A percentile compares a stretch with the other conserved stretches of the same genome.
phyloP scores from a whole-genome alignment of 345 rosid genomes.

The Turritis glabra region DNA sequence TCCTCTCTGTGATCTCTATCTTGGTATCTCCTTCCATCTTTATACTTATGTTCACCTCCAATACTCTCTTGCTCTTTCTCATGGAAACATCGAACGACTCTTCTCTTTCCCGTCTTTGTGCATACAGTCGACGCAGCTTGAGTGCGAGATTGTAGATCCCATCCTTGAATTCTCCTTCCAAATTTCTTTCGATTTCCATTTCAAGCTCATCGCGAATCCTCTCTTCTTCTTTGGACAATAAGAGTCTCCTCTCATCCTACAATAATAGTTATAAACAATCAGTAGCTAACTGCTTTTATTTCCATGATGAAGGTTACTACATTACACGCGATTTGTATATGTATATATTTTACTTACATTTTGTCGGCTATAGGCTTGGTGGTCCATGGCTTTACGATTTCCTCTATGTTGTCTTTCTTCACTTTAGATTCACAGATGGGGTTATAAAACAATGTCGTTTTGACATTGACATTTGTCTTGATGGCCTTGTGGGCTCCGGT shows the following conservation, averaged over 20 bases:
- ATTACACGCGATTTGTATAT: constrained; percentile 3
- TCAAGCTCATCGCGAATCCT: constrained; percentile 74
- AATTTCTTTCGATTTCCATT: constrained; percentile 58
- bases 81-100: constrained; percentile 15
- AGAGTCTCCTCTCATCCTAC: constrained; percentile 26
- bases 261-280: not conserved
- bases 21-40: constrained; percentile 69
- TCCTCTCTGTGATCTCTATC: constrained; percentile 64
- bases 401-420: not conserved
- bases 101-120: constrained; percentile 53
- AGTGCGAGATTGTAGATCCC: constrained; percentile 67
- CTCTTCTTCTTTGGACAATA: constrained; percentile 51
- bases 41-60: constrained; percentile 64
- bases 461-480: constrained; percentile 27
- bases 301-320: not conserved
- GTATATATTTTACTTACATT: constrained; percentile 17
- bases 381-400: constrained; percentile 31
- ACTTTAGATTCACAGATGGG: constrained; percentile 1
- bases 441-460: constrained; percentile 21
- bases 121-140: constrained; percentile 67
- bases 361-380: constrained; percentile 7
- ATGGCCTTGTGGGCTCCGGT: constrained; percentile 27
- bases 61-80: constrained; percentile 38
- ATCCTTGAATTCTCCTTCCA: constrained; percentile 82
- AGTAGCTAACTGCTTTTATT: constrained; percentile 11